Base-by-base conservation (phyloP, 208 protist species). In the Crithidia expoeki region DNA sequence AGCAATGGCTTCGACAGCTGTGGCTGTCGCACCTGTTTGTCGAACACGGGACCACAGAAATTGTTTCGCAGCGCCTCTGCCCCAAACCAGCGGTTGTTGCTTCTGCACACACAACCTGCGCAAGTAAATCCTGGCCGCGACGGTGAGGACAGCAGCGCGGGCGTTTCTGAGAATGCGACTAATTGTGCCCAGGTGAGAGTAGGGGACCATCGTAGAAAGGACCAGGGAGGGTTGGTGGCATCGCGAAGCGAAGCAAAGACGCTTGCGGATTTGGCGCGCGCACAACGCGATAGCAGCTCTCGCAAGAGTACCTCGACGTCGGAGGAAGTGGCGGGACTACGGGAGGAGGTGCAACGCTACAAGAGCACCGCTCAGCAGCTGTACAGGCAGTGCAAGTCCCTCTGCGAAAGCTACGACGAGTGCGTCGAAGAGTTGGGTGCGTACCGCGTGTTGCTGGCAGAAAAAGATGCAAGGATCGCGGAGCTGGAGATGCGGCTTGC, bases 371-470 rank as follows among this genome's bases (percentile, higher is more conserved):
- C 84, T 16, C 60, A 82, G 21, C 67, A 89, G 28, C 79, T 91
- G 9, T 80, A 83, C 61, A 66, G 52, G 62, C 84, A 91, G 69
- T 91, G 79, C 72, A 69, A 71, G 27, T 70, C 74, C 14, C 71
- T 94, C 10, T 89, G 82, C 57, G 73, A 79, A 57, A 69, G 81
- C 60, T 94, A 89, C 73, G 76, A 87, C 63, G 79, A 71, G 21
- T 84, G 83, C 61, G 88, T 91, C 27, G 75, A 80, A 34, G 83
- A 84, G 60, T 72, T 94, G 17, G 55, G 47, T 14, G 50, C 36
- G 27, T 69, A 71, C 42, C 73, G 67, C 28, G 52, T 53, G 25
- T 28, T 34, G 16, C 38, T 85, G 40, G 36, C 49, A 2, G 75
- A 59, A 17, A 44, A 66, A 17, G 79, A 85, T 34, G 56, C 58